Evolutionary conservation across 2,329 filamentous ascomycete species (phyloP).

Genomic region (Xylariales sp.): DNA sequence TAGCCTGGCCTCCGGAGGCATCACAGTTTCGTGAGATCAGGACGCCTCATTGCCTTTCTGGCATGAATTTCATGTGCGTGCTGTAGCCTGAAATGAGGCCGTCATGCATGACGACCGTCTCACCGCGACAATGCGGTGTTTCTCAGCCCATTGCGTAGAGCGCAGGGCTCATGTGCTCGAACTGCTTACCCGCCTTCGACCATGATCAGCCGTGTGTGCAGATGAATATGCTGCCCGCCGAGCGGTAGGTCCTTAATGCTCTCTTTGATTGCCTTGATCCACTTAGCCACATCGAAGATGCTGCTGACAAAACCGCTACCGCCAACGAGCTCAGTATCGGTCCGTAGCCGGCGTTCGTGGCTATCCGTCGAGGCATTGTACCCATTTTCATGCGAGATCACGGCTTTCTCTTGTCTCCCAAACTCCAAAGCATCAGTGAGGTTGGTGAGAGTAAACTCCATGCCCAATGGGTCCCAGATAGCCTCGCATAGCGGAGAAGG

Average conservation of each 20-base stretch:
- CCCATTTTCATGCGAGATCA: background rate
- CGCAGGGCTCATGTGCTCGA: background rate
- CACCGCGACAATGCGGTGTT: background rate
- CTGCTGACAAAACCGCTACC: slow-evolving; percentile 5
- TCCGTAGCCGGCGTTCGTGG: background rate
- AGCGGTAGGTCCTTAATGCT: background rate
- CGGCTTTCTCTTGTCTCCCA: background rate
- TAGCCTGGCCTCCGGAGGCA: background rate
- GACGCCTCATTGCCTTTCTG: background rate
- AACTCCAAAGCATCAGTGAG: background rate
- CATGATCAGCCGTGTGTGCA: too few species aligned
- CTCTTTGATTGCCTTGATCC: slow-evolving; percentile 1
- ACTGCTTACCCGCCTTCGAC: background rate
- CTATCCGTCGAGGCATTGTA: background rate
- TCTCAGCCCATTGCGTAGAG: slow-evolving; percentile 6
- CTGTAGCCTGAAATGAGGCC: background rate
- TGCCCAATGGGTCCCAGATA: slow-evolving; percentile 1
- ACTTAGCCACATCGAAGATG: slow-evolving; percentile 1
- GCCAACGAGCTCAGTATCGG: slow-evolving; percentile 5
- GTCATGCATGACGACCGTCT: background rate
- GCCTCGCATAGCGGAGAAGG: too few species aligned
- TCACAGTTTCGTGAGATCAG: background rate
- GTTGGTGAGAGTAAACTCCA: slow-evolving; percentile 1
- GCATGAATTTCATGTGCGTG: background rate
- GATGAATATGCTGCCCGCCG: too few species aligned